Evolutionary conservation across 257 asterid species (phyloP).

Genomic region (Eustoma russellianum): DNA sequence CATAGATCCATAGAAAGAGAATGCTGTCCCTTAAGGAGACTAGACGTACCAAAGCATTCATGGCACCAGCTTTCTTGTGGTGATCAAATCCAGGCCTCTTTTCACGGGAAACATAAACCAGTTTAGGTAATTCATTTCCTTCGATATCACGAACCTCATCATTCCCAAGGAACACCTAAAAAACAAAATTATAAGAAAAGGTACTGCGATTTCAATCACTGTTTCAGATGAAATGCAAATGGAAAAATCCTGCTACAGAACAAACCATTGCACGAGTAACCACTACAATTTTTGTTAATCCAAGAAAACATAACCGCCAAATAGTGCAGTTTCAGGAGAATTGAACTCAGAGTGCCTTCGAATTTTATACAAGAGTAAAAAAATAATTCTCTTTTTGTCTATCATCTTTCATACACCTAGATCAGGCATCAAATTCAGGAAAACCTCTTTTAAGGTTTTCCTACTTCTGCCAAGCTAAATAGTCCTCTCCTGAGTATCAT

Average conservation of each 20-base stretch:
- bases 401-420: too few relatives aligned
- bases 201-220: background rate
- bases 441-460: too few relatives aligned
- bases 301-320: background rate
- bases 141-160: slow-evolving; percentile 60
- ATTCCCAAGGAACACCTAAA: slow-evolving; percentile 73
- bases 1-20: too few relatives aligned
- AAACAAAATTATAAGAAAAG: background rate
- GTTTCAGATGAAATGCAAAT: background rate
- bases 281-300: background rate
- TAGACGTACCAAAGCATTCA: slow-evolving; percentile 69
- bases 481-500: too few relatives aligned
- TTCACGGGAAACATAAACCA: slow-evolving; percentile 89
- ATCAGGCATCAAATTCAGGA: too few relatives aligned
- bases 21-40: background rate
- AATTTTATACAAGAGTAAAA: too few relatives aligned
- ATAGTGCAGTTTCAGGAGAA: background rate
- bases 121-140: slow-evolving; percentile 58
- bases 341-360: background rate
- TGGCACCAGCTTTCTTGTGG: slow-evolving; percentile 94
- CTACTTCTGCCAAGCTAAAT: too few relatives aligned
- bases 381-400: too few relatives aligned
- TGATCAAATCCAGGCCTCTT: slow-evolving; percentile 91
- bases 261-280: background rate
- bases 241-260: background rate